Conservation (phyloP, 129 eudicot genomes). For the Apium graveolens region DNA sequence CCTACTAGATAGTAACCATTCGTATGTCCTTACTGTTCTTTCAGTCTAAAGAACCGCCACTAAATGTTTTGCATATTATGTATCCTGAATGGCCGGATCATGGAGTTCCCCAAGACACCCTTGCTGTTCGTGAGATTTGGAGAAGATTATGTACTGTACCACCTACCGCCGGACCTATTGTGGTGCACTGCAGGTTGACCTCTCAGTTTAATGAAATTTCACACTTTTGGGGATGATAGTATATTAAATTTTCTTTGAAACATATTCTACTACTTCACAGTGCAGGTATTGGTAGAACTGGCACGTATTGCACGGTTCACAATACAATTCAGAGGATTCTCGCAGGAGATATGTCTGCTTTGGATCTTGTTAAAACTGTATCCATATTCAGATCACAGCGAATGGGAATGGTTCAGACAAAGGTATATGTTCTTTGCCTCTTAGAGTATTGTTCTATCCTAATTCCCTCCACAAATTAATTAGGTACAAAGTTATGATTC, state of each 20-base stretch:
- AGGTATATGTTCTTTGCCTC: slow-evolving; percentile 34
- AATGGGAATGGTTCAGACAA: slow-evolving; percentile 89
- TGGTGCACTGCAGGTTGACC: slow-evolving; percentile 94
- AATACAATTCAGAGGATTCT: slow-evolving; percentile 80
- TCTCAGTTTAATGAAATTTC: not conserved
- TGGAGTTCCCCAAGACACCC: slow-evolving; percentile 79
- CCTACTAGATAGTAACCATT: not conserved
- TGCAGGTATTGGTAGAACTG: slow-evolving; percentile 99
- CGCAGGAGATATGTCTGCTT: slow-evolving; percentile 76
- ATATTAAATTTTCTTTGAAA: slow-evolving; percentile 12
- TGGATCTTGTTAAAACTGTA: slow-evolving; percentile 72
- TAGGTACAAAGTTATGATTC: not conserved
- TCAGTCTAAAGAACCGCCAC: slow-evolving; percentile 74
- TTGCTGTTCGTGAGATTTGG: slow-evolving; percentile 81
- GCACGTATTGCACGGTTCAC: slow-evolving; percentile 82
- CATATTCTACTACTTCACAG: slow-evolving; percentile 31
- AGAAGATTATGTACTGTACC: slow-evolving; percentile 49
- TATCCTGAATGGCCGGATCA: slow-evolving; percentile 99
- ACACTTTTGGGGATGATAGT: slow-evolving; percentile 8
- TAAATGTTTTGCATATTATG: slow-evolving; percentile 71
- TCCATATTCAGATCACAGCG: slow-evolving; percentile 76
- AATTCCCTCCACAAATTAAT: not conserved
- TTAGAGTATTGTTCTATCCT: not conserved
- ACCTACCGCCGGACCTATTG: slow-evolving; percentile 74
- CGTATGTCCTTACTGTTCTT: not conserved